Base-by-base conservation (phyloP, 192 early-diverging fungal species). In the Spinellus fusiger region DNA sequence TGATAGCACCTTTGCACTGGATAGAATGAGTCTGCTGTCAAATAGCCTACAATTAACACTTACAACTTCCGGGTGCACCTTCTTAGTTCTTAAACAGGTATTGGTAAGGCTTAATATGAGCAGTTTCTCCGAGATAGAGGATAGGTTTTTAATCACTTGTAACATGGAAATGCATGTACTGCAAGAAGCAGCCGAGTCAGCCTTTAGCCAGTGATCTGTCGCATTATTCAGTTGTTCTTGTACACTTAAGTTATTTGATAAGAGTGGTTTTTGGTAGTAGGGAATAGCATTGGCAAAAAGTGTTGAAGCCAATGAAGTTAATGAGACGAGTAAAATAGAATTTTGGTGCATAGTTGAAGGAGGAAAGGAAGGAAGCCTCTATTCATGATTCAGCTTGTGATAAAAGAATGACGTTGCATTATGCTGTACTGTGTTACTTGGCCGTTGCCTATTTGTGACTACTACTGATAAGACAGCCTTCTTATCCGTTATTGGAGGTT, bases 1-100 rank as follows among this genome's bases (percentile, higher is more conserved):
- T 69, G 22, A 79, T 70, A 13, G 73, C 47, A 56, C 77, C 77
- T 61, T 68, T 50, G 59, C 77, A 79, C 77, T 78, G n/a, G 37
- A 25, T 34, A 52, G 12, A 47, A 32, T 28, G 12, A 33, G 26
- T 49, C 1, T 38, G 26, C 25, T 52, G 15, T 26, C n/a, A 28
- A n/a, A n/a, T n/a, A n/a, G n/a, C n/a, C n/a, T n/a, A n/a, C n/a
- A n/a, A n/a, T n/a, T n/a, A n/a, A n/a, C n/a, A 64, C 74, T 37
- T 77, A 73, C 76, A 10, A 78, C 77, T 44, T 75, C 77, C 46
- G 56, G 50, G 31, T 68, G 61, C 31, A 75, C 69, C 26, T 50
- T 26, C 29, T 65, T 68, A 4, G 67, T 70, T 16, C 66, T 59
- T 15, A 52, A 51, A 56, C 77, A 79, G 22, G 73, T 49, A 20